Base-by-base conservation (phyloP, 345 rosid genomes). In the Aethionema arabicum region DNA sequence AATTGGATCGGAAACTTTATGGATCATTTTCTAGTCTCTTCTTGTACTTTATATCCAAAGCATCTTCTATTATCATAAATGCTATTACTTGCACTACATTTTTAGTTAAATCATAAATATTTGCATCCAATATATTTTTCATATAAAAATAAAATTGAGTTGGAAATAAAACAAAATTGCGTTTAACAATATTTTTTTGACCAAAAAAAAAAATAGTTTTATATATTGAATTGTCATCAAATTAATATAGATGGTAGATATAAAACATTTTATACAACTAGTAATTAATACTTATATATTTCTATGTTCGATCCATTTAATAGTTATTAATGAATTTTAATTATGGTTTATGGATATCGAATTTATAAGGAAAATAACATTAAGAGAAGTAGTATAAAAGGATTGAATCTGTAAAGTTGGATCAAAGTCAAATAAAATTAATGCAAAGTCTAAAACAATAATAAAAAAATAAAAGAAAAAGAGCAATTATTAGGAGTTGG, bases 41-140 rank as follows among this genome's bases (percentile, higher is more conserved):
- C 2, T 31, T 14, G 43, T 51, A 11, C 61, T 59, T 57, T 71
- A 65, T 27, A 64, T 70, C 50, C 49, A n/a, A 44, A 72, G 70
- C 71, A 72, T 72, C 75, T 65, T 50, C 51, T 58, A 61, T 37
- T 15, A 65, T 71, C 61, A 51, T 65, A 59, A 65, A 59, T 71
- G 52, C 44, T 21, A 21, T 21, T 21, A 51, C 44, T 51, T 49
- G 35, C 69, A 30, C 49, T 56, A 41, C 35, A 40, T 55, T 47
- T 61, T 62, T 32, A 11, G 56, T 62, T 62, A 48, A 55, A 55
- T 62, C 40, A 47, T 40, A 32, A 68, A 4, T 56, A 16, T 29
- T 48, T 56, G 39, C n/a, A 44, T 69, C 67, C 57, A 62, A 0
- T 21, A 1, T 21, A 21, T 2, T 21, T 21, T 21, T 21, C 27